Base-by-base conservation (phyloP, 1,284 basidiomycete species). In the Amylostereum chailletii region DNA sequence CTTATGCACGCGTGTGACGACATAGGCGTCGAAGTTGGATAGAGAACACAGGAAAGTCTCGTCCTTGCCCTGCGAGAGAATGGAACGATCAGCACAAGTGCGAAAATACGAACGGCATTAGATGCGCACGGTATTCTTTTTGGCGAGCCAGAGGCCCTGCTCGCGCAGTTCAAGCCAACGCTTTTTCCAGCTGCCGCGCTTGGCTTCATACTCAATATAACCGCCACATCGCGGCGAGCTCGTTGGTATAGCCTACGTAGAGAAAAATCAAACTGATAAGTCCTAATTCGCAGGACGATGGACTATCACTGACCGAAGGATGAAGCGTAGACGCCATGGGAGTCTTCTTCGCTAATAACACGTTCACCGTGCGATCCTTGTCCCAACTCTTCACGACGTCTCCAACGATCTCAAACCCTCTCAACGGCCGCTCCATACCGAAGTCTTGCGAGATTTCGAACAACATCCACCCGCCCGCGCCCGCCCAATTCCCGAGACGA, bases 141-240 rank as follows among this genome's bases (percentile, higher is more conserved):
- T 95, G 31, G 87, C 84, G 34, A 94, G 62, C 75, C 83, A 94
- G 45, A 95, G 64, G 50, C 81, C 79, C 54, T 93, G 90, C 59
- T 93, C 90, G 40, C 86, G 77, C 31, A 94, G 76, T 60, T 86
- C 81, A 59, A 95, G 71, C 79, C 83, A 94, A 31, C 90, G 79
- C 66, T 94, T 95, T 52, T 73, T 83, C 93, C 93, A 96, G 66
- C 94, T 94, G 38, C 91, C 91, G 52, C 84, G 81, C 68, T 92
- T 94, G 48, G 73, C 74, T 69, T 94, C 89, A 74, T 83, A 86
- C 64, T 94, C 87, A 11, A 94, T 79, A 63, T 83, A 92, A 4
- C 83, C 83, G 41, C 80, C 75, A 60, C 77, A 71, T 27, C 71
- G 76, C 4, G 90, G 90, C 3, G 87, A 81, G 55, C 75, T 80